Conservation (phyloP, 371 early-diverging fungal genomes). For the Mucor piriformis region DNA sequence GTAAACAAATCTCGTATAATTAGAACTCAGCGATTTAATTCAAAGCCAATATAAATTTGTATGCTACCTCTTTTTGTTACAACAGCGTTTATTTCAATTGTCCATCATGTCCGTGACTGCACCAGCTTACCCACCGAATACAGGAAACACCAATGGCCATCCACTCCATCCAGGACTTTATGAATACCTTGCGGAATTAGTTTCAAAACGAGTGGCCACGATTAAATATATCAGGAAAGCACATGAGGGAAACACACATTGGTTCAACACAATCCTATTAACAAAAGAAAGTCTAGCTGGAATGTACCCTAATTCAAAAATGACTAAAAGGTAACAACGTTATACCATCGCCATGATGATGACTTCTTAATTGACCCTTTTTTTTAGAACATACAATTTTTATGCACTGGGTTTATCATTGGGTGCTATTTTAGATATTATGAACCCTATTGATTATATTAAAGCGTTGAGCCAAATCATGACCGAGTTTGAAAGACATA, state of each 20-base stretch:
- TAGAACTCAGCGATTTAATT: too few relatives aligned
- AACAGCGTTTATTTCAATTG: not conserved
- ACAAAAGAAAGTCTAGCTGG: slow-evolving; percentile 50
- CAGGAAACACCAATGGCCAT: not conserved
- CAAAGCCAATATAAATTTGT: too few relatives aligned
- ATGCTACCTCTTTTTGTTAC: too few relatives aligned
- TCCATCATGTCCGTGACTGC: slow-evolving; percentile 20
- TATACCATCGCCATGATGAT: slow-evolving; percentile 5
- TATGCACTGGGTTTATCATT: slow-evolving; percentile 68
- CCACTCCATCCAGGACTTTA: slow-evolving; percentile 37
- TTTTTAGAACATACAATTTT: slow-evolving; percentile 53
- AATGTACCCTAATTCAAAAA: slow-evolving; percentile 45
- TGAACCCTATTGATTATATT: slow-evolving; percentile 64
- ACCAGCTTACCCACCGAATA: slow-evolving; percentile 18
- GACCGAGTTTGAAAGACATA: slow-evolving; percentile 60
- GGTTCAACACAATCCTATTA: slow-evolving; percentile 65
- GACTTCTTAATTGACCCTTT: not conserved
- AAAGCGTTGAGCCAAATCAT: slow-evolving; percentile 64
- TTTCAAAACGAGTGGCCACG: slow-evolving; percentile 69
- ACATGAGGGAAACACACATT: slow-evolving; percentile 60
- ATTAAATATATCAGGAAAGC: slow-evolving; percentile 63
- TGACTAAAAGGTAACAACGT: slow-evolving; percentile 41
- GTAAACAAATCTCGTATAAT: too few relatives aligned
- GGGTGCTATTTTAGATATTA: slow-evolving; percentile 65
- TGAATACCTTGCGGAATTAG: slow-evolving; percentile 60